Percentiles rank a stretch among this genome's conserved stretches.
Conservation (phyloP, 2,329 filamentous ascomycete genomes). For the Hymenoscyphus scutula region DNA sequence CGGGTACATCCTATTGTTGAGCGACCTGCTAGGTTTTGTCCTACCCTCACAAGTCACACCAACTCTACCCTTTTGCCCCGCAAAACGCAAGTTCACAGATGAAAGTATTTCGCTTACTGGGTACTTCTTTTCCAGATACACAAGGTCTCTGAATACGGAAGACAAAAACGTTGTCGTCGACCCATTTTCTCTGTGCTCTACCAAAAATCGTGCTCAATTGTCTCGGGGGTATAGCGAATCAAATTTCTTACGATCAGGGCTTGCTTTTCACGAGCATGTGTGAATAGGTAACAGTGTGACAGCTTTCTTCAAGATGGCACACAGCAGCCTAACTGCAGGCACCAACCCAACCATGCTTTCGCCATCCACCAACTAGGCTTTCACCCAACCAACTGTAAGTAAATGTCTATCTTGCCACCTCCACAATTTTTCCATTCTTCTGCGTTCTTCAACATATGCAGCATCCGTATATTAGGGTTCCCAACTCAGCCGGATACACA, state of each 20-base stretch:
- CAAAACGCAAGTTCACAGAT: neutral
- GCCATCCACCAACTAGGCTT: neutral
- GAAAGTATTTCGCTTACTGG: neutral
- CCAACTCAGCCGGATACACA: neutral
- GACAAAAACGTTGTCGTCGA: neutral
- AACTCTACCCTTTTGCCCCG: neutral
- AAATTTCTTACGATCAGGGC: neutral
- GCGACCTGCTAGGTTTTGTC: neutral
- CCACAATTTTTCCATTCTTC: neutral
- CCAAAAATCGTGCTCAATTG: neutral
- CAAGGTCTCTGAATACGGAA: neutral
- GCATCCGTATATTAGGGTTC: neutral
- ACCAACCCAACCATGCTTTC: neutral
- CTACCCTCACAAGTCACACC: neutral
- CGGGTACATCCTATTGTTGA: neutral
- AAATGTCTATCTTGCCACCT: slow-evolving; percentile 1
- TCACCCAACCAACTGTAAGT: neutral
- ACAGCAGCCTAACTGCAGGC: neutral
- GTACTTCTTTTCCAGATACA: neutral
- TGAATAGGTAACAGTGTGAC: neutral
- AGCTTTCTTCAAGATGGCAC: neutral
- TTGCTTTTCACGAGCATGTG: neutral
- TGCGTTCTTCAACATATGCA: neutral
- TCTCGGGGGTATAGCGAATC: neutral
- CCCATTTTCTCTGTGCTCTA: neutral